Percentiles rank a stretch among this genome's conserved stretches.
Conservation (phyloP, 768 basidiomycete genomes). For the Leucocoprinus birnbaumii region DNA sequence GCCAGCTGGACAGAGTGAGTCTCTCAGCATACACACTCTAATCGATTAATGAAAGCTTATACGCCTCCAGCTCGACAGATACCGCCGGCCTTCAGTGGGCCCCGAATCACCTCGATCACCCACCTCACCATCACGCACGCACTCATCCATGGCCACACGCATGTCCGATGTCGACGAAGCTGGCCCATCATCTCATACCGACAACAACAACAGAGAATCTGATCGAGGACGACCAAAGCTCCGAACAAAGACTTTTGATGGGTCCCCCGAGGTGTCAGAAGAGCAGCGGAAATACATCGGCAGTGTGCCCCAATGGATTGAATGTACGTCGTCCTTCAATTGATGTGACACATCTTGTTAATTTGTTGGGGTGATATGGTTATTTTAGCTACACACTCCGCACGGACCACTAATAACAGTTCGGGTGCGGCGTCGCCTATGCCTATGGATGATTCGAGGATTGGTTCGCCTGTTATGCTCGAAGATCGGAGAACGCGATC, state of each 20-base stretch:
- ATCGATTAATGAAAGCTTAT: no score
- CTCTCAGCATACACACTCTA: no score
- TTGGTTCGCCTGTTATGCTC: conserved; percentile 22
- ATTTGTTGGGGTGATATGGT: background rate
- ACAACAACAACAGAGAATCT: conserved; percentile 9
- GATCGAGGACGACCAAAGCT: conserved; percentile 22
- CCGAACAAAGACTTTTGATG: conserved; percentile 20
- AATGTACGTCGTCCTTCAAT: conserved; percentile 25
- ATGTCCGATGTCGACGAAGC: background rate
- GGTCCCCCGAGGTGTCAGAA: no score
- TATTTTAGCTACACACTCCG: conserved; percentile 7
- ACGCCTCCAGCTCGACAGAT: conserved; percentile 47
- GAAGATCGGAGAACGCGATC: conserved; percentile 6
- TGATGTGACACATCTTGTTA: background rate
- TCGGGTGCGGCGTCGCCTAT: conserved; percentile 29
- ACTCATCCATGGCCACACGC: conserved; percentile 2
- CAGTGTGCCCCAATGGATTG: conserved; percentile 35
- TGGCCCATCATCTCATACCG: conserved; percentile 9
- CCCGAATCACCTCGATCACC: conserved; percentile 19
- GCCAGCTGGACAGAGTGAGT: conserved; percentile 82
- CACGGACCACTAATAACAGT: conserved; percentile 29
- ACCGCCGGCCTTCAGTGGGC: conserved; percentile 37
- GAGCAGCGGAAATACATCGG: conserved; percentile 18
- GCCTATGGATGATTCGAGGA: conserved; percentile 25
- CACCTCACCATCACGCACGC: no score